Percentiles rank a stretch among this genome's conserved stretches.
Conservation (phyloP, 108 stramenopile species). For the Nannochloropsis oceanica region DNA sequence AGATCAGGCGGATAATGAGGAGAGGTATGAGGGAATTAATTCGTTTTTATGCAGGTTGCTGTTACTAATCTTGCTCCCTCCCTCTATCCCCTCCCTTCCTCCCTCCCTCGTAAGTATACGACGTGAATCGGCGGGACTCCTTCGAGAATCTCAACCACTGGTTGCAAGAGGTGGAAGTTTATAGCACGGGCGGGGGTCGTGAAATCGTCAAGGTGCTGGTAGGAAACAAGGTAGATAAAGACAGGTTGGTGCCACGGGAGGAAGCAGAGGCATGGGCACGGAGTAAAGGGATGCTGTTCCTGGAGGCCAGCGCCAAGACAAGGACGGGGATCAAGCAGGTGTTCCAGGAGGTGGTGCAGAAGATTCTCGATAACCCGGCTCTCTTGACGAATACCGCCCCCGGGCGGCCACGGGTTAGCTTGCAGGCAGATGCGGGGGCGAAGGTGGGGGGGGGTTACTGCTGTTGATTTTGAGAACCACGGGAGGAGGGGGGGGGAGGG, state of each 20-base stretch:
- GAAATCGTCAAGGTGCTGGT: slow-evolving; percentile 86
- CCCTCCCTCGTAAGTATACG: slow-evolving; percentile 51
- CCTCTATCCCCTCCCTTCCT: background rate
- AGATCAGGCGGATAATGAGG: background rate
- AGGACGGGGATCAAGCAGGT: slow-evolving; percentile 70
- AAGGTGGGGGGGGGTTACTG: background rate
- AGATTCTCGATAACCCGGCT: slow-evolving; percentile 89
- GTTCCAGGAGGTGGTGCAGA: slow-evolving; percentile 88
- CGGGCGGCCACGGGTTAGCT: slow-evolving; percentile 10
- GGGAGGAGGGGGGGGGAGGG: background rate
- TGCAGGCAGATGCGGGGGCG: background rate
- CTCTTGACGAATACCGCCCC: slow-evolving; percentile 65
- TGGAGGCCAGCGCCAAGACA: slow-evolving; percentile 87
- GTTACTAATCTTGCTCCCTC: background rate
- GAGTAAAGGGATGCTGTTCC: slow-evolving; percentile 82
- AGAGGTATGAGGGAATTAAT: background rate
- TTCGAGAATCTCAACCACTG: slow-evolving; percentile 93
- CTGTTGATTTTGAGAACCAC: background rate
- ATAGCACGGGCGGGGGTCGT: slow-evolving; percentile 80
- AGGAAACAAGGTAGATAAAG: slow-evolving; percentile 69
- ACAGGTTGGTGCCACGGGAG: slow-evolving; percentile 55
- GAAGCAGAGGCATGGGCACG: slow-evolving; percentile 84
- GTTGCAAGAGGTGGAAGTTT: slow-evolving; percentile 91
- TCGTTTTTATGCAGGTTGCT: background rate
- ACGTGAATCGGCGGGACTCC: slow-evolving; percentile 89